Evolutionary conservation across 2,329 filamentous ascomycete genomes (phyloP).

Genomic region (Hypoxylon sp.): DNA sequence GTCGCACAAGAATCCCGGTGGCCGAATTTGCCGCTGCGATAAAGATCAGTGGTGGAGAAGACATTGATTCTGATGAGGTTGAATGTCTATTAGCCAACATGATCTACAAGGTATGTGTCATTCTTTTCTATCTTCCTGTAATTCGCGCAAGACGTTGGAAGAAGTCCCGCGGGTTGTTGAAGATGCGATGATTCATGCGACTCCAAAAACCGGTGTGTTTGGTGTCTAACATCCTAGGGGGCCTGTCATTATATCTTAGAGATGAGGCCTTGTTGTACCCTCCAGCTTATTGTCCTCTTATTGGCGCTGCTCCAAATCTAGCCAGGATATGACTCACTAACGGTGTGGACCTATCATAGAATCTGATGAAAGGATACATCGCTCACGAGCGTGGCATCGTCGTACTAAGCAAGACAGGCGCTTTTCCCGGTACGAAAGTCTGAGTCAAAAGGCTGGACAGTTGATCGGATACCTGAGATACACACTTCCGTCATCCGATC

Average conservation of each 20-base stretch:
- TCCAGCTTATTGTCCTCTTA: conserved; percentile 39
- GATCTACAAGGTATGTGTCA: conserved; percentile 89
- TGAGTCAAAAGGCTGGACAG: conserved; percentile 54
- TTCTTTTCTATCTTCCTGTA: not conserved
- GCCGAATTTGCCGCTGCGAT: conserved; percentile 89
- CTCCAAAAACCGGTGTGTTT: not conserved
- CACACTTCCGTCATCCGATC: conserved; percentile 9
- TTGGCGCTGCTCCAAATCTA: conserved; percentile 42
- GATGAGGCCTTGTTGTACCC: not conserved
- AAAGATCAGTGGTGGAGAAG: conserved; percentile 76
- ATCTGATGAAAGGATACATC: conserved; percentile 98
- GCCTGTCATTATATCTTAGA: not conserved
- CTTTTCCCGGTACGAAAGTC: conserved; percentile 91
- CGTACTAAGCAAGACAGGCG: conserved; percentile 91
- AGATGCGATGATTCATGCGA: conserved; percentile 7
- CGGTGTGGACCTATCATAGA: conserved; percentile 65
- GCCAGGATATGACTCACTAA: conserved; percentile 55
- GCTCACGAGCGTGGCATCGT: conserved; percentile 90
- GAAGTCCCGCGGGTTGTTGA: not conserved
- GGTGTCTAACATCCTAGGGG: not conserved
- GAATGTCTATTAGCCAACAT: conserved; percentile 96
- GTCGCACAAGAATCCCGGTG: conserved; percentile 84
- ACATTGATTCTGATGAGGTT: conserved; percentile 89
- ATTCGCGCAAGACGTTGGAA: not conserved
- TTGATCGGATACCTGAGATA: conserved; percentile 8